Conservation (phyloP, 2,329 filamentous ascomycete genomes). For the Aspergillus sp. region DNA sequence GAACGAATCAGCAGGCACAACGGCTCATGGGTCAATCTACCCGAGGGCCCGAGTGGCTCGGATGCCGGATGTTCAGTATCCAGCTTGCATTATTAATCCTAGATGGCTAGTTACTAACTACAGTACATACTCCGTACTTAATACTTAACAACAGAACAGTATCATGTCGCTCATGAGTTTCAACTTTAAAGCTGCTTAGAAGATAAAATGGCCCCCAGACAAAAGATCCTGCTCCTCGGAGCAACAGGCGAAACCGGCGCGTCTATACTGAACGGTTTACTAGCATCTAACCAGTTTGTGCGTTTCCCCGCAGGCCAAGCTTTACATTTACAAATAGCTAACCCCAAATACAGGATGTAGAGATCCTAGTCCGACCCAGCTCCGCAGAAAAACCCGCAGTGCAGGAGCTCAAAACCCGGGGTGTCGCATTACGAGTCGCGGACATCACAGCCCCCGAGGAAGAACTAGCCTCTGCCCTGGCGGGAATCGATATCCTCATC, state of each 20-base stretch:
- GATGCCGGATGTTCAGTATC: too few relatives aligned
- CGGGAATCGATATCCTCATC: slow-evolving; percentile 43
- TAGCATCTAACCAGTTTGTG: background rate
- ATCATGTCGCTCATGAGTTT: too few relatives aligned
- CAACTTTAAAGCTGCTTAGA: too few relatives aligned
- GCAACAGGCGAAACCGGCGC: background rate
- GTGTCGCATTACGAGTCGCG: slow-evolving; percentile 36
- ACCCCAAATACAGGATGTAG: slow-evolving; percentile 39
- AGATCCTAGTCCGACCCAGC: slow-evolving; percentile 40
- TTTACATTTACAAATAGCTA: background rate
- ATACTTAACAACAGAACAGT: too few relatives aligned
- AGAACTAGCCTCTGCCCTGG: background rate
- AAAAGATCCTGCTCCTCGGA: background rate
- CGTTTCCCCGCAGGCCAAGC: background rate
- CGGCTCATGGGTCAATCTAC: too few relatives aligned
- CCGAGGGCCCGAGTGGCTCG: too few relatives aligned
- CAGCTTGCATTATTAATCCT: too few relatives aligned
- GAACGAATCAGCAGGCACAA: too few relatives aligned
- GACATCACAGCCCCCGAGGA: background rate
- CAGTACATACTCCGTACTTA: too few relatives aligned
- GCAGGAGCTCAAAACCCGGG: slow-evolving; percentile 32
- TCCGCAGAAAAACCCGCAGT: slow-evolving; percentile 45
- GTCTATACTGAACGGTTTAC: background rate
- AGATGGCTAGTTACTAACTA: too few relatives aligned
- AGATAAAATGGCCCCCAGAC: too few relatives aligned